Evolutionary conservation across 1,284 basidiomycete genomes (phyloP).

Genomic region (Coniophora puteana): DNA sequence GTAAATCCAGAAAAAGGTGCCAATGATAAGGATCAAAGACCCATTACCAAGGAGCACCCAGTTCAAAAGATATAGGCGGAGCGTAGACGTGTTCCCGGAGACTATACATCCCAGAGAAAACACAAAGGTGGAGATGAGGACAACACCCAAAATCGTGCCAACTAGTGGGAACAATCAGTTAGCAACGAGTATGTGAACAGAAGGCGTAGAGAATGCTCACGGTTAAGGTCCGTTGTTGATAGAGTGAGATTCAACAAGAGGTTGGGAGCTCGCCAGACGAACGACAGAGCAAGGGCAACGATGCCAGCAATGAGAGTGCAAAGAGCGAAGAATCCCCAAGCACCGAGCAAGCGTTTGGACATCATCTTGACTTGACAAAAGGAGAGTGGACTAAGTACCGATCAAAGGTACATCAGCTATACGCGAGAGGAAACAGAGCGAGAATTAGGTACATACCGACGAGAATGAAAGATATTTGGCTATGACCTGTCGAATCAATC

Average conservation of each 20-base stretch:
- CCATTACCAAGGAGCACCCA: constrained; percentile 63
- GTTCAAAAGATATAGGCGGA: constrained; percentile 70
- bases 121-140: constrained; percentile 63
- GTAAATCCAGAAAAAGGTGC: constrained; percentile 75
- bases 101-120: constrained; percentile 69
- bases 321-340: constrained; percentile 69
- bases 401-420: no score
- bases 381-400: no score
- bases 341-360: constrained; percentile 62
- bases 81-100: constrained; percentile 63
- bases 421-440: background rate
- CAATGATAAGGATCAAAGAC: constrained; percentile 55
- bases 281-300: constrained; percentile 60
- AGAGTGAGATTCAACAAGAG: constrained; percentile 70
- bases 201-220: constrained; percentile 36
- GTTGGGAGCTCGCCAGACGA: constrained; percentile 64
- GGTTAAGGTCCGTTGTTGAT: constrained; percentile 49
- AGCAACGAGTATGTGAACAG: background rate
- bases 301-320: constrained; percentile 66
- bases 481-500: constrained; percentile 6
- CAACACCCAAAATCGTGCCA: constrained; percentile 66
- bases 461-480: constrained; percentile 2
- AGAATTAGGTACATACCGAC: background rate
- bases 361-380: constrained; percentile 45
- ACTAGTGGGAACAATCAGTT: constrained; percentile 39